Conservation (phyloP, 2,329 filamentous ascomycete genomes). For the Diaporthe longicolla region DNA sequence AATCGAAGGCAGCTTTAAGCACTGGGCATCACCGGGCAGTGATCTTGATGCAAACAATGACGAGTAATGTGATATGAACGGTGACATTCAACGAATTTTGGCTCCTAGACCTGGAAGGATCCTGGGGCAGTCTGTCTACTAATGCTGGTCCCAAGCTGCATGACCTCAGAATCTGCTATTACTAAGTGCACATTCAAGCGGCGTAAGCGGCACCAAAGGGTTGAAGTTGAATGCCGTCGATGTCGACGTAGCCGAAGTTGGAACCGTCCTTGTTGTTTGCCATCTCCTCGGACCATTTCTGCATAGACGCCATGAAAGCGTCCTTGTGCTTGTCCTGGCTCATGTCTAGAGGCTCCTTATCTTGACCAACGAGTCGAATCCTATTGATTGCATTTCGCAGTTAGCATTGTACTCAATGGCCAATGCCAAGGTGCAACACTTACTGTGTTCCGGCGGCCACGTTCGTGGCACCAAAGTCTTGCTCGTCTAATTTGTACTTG, state of each 20-base stretch:
- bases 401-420: too few relatives aligned
- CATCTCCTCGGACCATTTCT: slow-evolving; percentile 51
- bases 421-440: background rate
- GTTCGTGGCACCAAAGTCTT: slow-evolving; percentile 57
- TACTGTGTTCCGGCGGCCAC: slow-evolving; percentile 41
- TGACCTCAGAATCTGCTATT: background rate
- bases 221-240: slow-evolving; percentile 50
- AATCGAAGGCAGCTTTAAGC: too few relatives aligned
- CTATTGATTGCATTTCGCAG: slow-evolving; percentile 18
- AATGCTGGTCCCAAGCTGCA: background rate
- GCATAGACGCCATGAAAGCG: slow-evolving; percentile 49
- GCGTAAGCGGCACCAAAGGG: slow-evolving; percentile 51
- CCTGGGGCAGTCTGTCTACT: background rate
- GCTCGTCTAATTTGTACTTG: slow-evolving; percentile 59
- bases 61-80: background rate
- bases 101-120: background rate
- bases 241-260: slow-evolving; percentile 52
- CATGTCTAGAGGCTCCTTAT: slow-evolving; percentile 50
- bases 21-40: background rate
- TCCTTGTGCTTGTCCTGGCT: slow-evolving; percentile 50
- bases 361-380: slow-evolving; percentile 40
- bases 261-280: slow-evolving; percentile 50
- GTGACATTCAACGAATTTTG: background rate
- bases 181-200: background rate
- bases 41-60: background rate